These are phyloP conservation scores for Russula virescens DNA, from an alignment of 768 basidiomycete species.

Conservation along the genomic window DNA sequence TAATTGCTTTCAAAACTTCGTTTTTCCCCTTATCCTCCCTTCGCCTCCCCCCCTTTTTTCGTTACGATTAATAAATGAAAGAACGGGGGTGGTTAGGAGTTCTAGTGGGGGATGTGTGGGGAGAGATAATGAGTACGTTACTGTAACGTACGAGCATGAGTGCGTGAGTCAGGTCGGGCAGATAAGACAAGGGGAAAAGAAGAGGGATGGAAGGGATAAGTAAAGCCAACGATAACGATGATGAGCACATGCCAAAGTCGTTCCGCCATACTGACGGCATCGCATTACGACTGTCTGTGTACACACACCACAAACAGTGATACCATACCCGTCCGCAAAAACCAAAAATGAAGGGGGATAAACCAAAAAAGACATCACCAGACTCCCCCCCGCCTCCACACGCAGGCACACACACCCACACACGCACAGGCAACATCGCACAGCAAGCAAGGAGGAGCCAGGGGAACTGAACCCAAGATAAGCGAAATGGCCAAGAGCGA, in stretches of 20 bases:
- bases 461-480: constrained; percentile 5
- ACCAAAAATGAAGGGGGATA: background rate
- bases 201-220: background rate
- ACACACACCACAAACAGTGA: too few relatives aligned
- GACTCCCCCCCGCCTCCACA: background rate
- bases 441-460: background rate
- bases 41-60: too few relatives aligned
- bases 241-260: too few relatives aligned
- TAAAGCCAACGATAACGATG: background rate
- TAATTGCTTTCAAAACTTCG: background rate
- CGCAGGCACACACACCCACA: too few relatives aligned
- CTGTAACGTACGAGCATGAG: background rate
- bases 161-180: too few relatives aligned
- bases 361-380: background rate
- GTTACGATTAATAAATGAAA: background rate
- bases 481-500: background rate
- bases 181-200: background rate
- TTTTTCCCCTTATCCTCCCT: background rate
- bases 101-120: background rate
- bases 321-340: too few relatives aligned
- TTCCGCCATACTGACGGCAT: background rate
- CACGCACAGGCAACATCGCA: background rate
- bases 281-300: too few relatives aligned
- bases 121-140: constrained; percentile 6
- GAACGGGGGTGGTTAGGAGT: background rate